phyloP scores from a whole-genome alignment of 768 basidiomycete species.

The Cystobasidium onofrii region DNA sequence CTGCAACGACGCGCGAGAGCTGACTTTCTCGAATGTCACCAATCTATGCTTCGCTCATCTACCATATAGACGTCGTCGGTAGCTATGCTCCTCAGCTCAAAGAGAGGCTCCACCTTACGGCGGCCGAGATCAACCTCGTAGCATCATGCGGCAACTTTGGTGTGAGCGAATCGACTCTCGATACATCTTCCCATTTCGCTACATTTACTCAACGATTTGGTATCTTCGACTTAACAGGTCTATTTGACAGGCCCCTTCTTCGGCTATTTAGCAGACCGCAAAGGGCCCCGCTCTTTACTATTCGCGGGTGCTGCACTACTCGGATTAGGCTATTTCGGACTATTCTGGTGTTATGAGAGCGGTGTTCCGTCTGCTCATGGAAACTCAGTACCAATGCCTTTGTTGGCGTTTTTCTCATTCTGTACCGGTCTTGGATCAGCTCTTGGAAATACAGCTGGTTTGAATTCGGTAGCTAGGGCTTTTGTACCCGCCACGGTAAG shows the following conservation, averaged over 20 bases:
- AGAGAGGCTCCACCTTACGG: not conserved
- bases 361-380: conserved; percentile 41
- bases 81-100: conserved; percentile 11
- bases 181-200: no score
- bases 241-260: conserved; percentile 27
- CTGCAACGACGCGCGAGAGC: not conserved
- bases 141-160: conserved; percentile 26
- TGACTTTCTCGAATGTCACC: not conserved
- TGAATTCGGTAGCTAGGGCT: conserved; percentile 75
- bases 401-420: conserved; percentile 59
- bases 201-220: no score
- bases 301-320: conserved; percentile 1
- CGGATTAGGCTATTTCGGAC: conserved; percentile 22
- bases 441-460: conserved; percentile 59
- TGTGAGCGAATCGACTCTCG: not conserved
- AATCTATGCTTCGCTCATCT: not conserved
- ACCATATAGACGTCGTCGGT: conserved; percentile 5
- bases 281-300: conserved; percentile 1
- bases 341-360: conserved; percentile 2
- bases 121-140: conserved; percentile 13
- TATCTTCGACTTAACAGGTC: not conserved
- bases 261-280: conserved; percentile 3
- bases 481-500: conserved; percentile 65
- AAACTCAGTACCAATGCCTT: not conserved
- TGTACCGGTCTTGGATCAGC: conserved; percentile 71